A percentile compares a stretch with the other conserved stretches of the same genome.
Conservation (phyloP, 352 stramenopile genomes). For the Pythium brassicae region DNA sequence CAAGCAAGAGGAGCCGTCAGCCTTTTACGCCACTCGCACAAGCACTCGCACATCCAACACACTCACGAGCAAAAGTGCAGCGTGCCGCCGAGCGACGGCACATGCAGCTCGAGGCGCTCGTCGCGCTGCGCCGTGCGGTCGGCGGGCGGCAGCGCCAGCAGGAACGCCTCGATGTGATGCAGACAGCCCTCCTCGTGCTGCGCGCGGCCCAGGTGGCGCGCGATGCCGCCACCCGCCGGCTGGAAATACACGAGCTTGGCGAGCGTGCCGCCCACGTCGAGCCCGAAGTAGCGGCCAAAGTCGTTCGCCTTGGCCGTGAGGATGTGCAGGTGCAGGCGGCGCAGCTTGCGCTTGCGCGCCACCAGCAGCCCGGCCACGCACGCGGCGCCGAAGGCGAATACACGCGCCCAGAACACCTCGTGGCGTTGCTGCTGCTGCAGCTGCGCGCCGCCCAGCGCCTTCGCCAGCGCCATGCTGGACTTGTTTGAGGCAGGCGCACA, state of each 20-base stretch:
- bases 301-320: slow-evolving; percentile 64
- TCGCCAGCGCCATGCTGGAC: neutral
- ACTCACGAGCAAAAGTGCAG: slow-evolving; percentile 92
- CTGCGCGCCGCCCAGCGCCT: slow-evolving; percentile 1
- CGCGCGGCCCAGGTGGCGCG: slow-evolving; percentile 16
- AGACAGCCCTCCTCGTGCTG: slow-evolving; percentile 40
- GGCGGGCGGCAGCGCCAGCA: slow-evolving; percentile 36
- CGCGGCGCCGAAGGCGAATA: slow-evolving; percentile 68
- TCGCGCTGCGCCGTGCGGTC: slow-evolving; percentile 48
- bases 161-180: slow-evolving; percentile 44
- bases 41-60: neutral
- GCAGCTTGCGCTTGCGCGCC: slow-evolving; percentile 63
- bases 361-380: slow-evolving; percentile 67
- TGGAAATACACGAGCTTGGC: slow-evolving; percentile 94
- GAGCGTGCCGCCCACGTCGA: slow-evolving; percentile 92
- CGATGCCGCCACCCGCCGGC: slow-evolving; percentile 31
- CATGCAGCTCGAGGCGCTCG: slow-evolving; percentile 57
- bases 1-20: neutral
- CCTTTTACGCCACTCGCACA: too few relatives aligned
- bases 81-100: slow-evolving; percentile 82
- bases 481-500: too few relatives aligned
- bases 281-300: slow-evolving; percentile 77
- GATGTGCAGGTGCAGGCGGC: slow-evolving; percentile 64
- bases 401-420: slow-evolving; percentile 61
- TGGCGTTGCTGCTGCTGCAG: slow-evolving; percentile 15